Conservation (phyloP, 768 basidiomycete genomes). For the Jaapia argillacea region DNA sequence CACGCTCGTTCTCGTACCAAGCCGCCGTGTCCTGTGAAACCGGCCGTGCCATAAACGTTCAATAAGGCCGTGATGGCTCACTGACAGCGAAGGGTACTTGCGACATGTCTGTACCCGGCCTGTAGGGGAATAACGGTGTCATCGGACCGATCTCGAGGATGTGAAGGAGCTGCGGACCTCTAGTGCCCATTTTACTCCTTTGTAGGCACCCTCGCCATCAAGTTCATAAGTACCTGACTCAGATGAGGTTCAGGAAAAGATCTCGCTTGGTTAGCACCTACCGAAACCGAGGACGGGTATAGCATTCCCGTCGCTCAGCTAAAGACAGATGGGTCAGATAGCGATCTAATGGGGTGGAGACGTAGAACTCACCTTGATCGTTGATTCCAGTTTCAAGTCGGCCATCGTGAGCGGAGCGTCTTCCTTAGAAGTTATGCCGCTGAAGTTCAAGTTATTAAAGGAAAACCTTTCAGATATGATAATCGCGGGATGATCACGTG, state of each 20-base stretch:
- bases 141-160: constrained; percentile 1
- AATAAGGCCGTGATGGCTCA: constrained; percentile 3
- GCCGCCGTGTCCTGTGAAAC: constrained; percentile 37
- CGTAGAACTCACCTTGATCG: constrained; percentile 12
- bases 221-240: constrained; percentile 50
- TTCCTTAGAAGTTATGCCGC: too few species aligned
- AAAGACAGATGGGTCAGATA: constrained; percentile 1
- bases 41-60: too few species aligned
- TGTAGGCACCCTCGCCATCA: constrained; percentile 44
- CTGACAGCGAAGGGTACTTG: neutral
- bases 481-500: too few species aligned
- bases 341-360: neutral
- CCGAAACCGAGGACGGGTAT: constrained; percentile 57
- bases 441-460: too few species aligned
- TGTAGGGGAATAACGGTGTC: constrained; percentile 13
- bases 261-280: constrained; percentile 9
- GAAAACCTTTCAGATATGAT: too few species aligned
- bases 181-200: constrained; percentile 48
- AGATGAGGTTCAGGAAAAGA: neutral
- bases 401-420: too few species aligned
- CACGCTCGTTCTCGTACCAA: constrained; percentile 58
- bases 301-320: constrained; percentile 41
- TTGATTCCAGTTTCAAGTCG: constrained; percentile 11
- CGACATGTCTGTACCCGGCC: constrained; percentile 57
- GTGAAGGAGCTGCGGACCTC: constrained; percentile 31